phyloP scores from a whole-genome alignment of 257 asterid species.

The Capsicum chinense region DNA sequence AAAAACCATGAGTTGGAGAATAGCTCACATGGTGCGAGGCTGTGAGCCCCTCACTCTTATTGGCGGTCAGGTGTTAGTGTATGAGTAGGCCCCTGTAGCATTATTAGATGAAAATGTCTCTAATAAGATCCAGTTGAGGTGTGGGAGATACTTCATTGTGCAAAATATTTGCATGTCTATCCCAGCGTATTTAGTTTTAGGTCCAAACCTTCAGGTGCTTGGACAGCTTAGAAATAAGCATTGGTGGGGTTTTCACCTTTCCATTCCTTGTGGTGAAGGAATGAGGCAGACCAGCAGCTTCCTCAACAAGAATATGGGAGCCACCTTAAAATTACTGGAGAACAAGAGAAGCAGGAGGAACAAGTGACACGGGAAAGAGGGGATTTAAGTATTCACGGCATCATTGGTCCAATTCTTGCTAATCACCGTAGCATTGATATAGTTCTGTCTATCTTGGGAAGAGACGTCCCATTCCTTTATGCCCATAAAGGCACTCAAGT shows the following conservation, averaged over 20 bases:
- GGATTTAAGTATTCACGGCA: neutral
- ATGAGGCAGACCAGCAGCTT: neutral
- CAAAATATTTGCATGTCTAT: neutral
- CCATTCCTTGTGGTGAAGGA: neutral
- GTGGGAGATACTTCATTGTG: neutral
- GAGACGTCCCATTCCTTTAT: neutral
- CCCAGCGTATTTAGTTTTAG: conserved; percentile 12
- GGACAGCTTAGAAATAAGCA: conserved; percentile 7
- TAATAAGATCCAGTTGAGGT: neutral
- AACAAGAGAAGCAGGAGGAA: neutral
- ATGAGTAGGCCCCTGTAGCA: neutral
- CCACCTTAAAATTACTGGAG: conserved; percentile 19
- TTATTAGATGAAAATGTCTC: conserved; percentile 1
- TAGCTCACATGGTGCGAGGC: neutral
- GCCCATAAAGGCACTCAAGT: neutral
- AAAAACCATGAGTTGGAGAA: neutral
- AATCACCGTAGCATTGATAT: neutral
- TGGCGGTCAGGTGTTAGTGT: neutral
- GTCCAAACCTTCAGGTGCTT: neutral
- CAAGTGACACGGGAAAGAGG: neutral
- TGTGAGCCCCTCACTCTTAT: neutral
- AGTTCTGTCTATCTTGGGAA: neutral
- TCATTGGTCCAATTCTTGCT: neutral
- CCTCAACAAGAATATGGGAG: neutral
- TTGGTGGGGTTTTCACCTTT: conserved; percentile 6